Conservation (phyloP, 768 basidiomycete genomes). For the Tephrocybe sp. region DNA sequence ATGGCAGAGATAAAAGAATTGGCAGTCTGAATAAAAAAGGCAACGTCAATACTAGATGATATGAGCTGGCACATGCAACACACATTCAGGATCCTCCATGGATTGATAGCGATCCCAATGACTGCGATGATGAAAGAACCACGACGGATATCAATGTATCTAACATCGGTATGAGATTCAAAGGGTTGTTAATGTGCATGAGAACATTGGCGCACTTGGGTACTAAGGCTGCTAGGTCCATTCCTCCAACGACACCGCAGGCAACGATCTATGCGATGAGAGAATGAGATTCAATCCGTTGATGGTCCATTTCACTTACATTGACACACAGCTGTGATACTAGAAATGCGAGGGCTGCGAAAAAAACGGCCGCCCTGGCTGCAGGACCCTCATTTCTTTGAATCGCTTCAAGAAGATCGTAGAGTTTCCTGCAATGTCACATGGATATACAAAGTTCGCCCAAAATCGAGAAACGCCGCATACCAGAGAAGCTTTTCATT, state of each 20-base stretch:
- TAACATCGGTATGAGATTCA: background rate
- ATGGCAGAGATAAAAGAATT: slow-evolving; percentile 29
- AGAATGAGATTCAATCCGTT: background rate
- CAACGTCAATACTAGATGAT: background rate
- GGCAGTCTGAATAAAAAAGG: slow-evolving; percentile 12
- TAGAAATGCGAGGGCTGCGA: slow-evolving; percentile 29
- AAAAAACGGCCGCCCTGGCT: slow-evolving; percentile 31
- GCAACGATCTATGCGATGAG: slow-evolving; percentile 20
- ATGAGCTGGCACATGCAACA: background rate
- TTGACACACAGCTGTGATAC: slow-evolving; percentile 28
- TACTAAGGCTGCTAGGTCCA: slow-evolving; percentile 28
- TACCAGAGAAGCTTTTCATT: slow-evolving; percentile 29
- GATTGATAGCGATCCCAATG: slow-evolving; percentile 27
- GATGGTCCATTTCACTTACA: slow-evolving; percentile 11
- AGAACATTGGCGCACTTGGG: slow-evolving; percentile 12
- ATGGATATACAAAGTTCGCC: background rate
- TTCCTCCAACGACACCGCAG: slow-evolving; percentile 31
- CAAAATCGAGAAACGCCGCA: background rate
- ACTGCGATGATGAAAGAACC: slow-evolving; percentile 28
- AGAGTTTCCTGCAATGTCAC: slow-evolving; percentile 23
- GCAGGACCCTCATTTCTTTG: slow-evolving; percentile 25
- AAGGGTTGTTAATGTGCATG: background rate
- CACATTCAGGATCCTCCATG: slow-evolving; percentile 31
- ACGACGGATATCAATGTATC: slow-evolving; percentile 28
- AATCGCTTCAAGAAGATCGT: slow-evolving; percentile 28